Percentiles rank a stretch among this genome's conserved stretches.
phyloP scores from a whole-genome alignment of 179 eudicot genomes.

The Corrigiola litoralis region DNA sequence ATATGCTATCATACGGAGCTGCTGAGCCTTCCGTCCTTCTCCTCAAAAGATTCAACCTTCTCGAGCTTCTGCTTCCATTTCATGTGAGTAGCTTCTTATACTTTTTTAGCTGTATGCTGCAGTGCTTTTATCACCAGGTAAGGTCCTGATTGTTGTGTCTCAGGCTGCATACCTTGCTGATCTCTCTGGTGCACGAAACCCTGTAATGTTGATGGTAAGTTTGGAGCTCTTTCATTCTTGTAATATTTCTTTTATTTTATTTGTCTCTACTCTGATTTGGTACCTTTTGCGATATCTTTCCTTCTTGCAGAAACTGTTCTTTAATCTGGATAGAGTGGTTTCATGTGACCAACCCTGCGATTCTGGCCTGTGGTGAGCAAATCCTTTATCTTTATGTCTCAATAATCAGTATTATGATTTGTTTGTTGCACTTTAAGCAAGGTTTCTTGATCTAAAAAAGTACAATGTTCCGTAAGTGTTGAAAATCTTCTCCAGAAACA shows the following conservation, averaged over 20 bases:
- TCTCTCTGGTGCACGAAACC: conserved; percentile 31
- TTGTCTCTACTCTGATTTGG: conserved; percentile 5
- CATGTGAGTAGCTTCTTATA: conserved; percentile 50
- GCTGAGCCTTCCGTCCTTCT: conserved; percentile 65
- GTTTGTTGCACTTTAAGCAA: too few relatives aligned
- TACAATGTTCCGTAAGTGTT: too few relatives aligned
- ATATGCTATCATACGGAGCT: conserved; percentile 92
- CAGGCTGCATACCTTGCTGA: conserved; percentile 78
- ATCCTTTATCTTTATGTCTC: conserved; percentile 8
- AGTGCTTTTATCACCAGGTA: background rate
- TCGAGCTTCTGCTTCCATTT: conserved; percentile 70
- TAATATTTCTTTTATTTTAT: too few relatives aligned
- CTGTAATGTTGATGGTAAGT: conserved; percentile 78
- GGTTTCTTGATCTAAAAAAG: too few relatives aligned
- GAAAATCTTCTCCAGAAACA: too few relatives aligned
- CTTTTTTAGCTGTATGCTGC: conserved; percentile 10
- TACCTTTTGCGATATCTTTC: background rate
- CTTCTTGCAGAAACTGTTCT: conserved; percentile 58
- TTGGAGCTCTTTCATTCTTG: too few relatives aligned
- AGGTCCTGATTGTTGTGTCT: conserved; percentile 4
- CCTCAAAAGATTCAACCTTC: conserved; percentile 59
- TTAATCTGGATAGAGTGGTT: conserved; percentile 61
- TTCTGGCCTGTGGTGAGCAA: conserved; percentile 68
- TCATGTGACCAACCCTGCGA: conserved; percentile 78
- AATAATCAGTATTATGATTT: background rate